Conservation (phyloP, 805 yeast genomes). For the Geotrichum ghanense region DNA sequence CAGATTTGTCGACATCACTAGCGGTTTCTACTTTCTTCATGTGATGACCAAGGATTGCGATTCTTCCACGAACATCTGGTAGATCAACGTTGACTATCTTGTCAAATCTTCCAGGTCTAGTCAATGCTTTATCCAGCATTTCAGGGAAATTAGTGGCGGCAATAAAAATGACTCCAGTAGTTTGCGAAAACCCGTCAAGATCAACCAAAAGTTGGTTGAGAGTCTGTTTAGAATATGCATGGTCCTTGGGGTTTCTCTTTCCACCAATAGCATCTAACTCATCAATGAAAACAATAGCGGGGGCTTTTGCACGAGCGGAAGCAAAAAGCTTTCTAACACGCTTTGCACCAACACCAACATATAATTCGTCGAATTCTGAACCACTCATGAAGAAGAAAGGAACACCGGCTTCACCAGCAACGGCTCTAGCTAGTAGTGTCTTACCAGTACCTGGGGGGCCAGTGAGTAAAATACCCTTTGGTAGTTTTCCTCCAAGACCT, state of each 20-base stretch:
- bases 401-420: conserved; percentile 98
- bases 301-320: conserved; percentile 90
- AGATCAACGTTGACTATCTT: conserved; percentile 89
- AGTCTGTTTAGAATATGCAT: conserved; percentile 96
- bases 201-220: conserved; percentile 92
- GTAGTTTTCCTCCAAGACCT: conserved; percentile 92
- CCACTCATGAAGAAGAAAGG: conserved; percentile 99
- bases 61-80: conserved; percentile 96
- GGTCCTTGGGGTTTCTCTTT: conserved; percentile 92
- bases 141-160: conserved; percentile 99
- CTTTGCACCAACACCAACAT: conserved; percentile 98
- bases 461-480: conserved; percentile 91
- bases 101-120: conserved; percentile 97
- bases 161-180: conserved; percentile 86
- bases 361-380: conserved; percentile 93
- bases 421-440: conserved; percentile 90
- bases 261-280: conserved; percentile 99
- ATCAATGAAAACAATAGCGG: conserved; percentile 94
- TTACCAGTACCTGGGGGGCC: conserved; percentile 99
- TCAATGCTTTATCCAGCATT: conserved; percentile 88
- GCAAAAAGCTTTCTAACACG: conserved; percentile 88
- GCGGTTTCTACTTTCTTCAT: conserved; percentile 83
- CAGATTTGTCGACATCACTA: conserved; percentile 73
- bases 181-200: conserved; percentile 82
- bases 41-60: conserved; percentile 84